Base-by-base conservation (phyloP, 192 early-diverging fungal genomes). In the Backusella mclennaniae region DNA sequence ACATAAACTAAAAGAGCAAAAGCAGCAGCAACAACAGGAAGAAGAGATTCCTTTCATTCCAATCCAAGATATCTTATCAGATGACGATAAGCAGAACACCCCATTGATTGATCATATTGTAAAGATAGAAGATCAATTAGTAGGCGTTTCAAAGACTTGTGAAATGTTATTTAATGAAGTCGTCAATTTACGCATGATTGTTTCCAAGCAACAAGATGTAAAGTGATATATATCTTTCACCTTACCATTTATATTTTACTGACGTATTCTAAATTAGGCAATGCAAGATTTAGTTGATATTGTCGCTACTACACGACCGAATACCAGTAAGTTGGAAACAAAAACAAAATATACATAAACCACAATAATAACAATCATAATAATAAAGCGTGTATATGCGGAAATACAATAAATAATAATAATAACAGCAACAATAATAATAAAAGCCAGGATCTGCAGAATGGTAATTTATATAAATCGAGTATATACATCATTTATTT, bases 91-190 rank as follows among this genome's bases (percentile, higher is more conserved):
- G 29, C 66, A 46, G 9, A 67, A 74, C 15, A 71, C 29, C 7
- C 38, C 73, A 29, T 29, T 79, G 19, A 46, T 73, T 31, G 74
- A 74, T 19, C 78, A 79, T 8, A 74, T 79, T 56, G n/a, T 69
- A 36, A 75, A 56, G n/a, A 69, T 79, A n/a, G 78, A 79, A 39
- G 39, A 71, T 17, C 73, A 79, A 46, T 31, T 79, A 38, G n/a
- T 53, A 2, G 44, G 12, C 17, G 75, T 76, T 44, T 70, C 67
- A 29, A 56, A 69, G 15, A 39, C 75, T 12, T 76, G 68, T n/a
- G 75, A 70, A 15, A 8, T 53, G 6, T 9, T 76, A 23, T 41
- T 26, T 19, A 69, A 52, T 26, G 75, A 76, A 59, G 36, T 70
- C 12, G 36, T 46, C 42, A 69, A 66, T 56, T 33, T 76, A 15